phyloP scores from a whole-genome alignment of 345 rosid genomes.

The Salix arbutifolia region DNA sequence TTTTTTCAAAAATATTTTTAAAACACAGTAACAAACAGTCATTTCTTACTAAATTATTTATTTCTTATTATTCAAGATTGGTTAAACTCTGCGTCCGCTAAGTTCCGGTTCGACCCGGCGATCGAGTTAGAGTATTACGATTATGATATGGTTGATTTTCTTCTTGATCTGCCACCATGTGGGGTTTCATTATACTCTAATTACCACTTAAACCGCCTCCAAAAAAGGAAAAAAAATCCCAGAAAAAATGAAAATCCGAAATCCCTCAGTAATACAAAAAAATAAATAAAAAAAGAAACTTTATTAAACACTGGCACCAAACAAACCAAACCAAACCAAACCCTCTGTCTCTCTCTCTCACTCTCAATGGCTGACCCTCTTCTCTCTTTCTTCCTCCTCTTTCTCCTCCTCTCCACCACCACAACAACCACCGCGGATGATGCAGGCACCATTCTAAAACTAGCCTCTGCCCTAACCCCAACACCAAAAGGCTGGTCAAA shows the following conservation, averaged over 20 bases:
- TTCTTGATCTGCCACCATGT: no score
- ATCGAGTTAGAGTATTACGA: no score
- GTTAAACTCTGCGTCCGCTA: no score
- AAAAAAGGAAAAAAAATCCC: background rate
- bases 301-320: background rate
- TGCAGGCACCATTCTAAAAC: conserved; percentile 35
- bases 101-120: no score
- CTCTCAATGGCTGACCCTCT: background rate
- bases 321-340: background rate
- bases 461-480: conserved; percentile 44
- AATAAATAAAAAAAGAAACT: background rate
- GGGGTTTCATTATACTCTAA: background rate
- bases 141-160: no score
- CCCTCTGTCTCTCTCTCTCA: background rate
- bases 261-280: background rate
- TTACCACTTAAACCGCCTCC: background rate
- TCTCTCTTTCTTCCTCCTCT: conserved; percentile 9
- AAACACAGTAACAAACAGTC: no score
- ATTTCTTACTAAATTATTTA: no score
- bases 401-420: conserved; percentile 7
- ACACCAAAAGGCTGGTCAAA: conserved; percentile 59
- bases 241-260: background rate
- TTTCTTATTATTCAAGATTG: no score
- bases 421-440: conserved; percentile 48
- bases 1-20: no score